phyloP scores from a whole-genome alignment of 257 asterid genomes.

The Echites panduratus region DNA sequence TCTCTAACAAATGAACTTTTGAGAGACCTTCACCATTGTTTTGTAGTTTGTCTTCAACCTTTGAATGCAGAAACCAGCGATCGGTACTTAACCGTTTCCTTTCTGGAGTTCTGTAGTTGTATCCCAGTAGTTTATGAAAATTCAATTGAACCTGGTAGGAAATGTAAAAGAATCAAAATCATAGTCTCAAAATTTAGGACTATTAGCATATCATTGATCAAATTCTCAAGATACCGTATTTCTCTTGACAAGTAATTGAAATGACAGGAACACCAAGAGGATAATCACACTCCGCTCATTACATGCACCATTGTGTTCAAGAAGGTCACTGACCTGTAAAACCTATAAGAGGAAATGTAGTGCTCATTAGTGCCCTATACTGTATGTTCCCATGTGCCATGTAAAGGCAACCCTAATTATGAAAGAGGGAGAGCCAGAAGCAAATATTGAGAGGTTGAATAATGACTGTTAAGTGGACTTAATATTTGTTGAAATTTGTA shows the following conservation, averaged over 20 bases:
- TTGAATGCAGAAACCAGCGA: conserved; percentile 29
- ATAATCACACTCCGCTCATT: conserved; percentile 77
- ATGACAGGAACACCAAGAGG: conserved; percentile 86
- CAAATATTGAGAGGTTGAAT: not conserved
- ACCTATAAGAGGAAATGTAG: conserved; percentile 52
- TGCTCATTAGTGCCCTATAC: conserved; percentile 15
- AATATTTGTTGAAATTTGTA: not conserved
- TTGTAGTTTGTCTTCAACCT: conserved; percentile 19
- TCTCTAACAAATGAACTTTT: not conserved
- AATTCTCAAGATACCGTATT: conserved; percentile 54
- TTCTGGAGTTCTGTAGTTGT: conserved; percentile 51
- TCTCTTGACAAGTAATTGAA: conserved; percentile 85
- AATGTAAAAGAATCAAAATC: conserved; percentile 18
- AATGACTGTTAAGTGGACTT: not conserved
- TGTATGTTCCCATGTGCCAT: not conserved
- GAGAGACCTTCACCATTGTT: conserved; percentile 51
- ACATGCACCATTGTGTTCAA: conserved; percentile 87
- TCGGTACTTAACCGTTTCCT: conserved; percentile 41
- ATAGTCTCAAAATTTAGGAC: conserved; percentile 9
- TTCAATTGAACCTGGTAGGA: conserved; percentile 70
- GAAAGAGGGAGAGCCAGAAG: not conserved
- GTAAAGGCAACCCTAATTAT: not conserved
- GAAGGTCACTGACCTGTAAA: conserved; percentile 87
- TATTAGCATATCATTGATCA: conserved; percentile 1
- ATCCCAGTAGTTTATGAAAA: conserved; percentile 84